Evolutionary conservation across 805 yeast genomes (phyloP), one percentile per base, ranked within the genome.

Genomic region (Lipomyces yamanashiensis): DNA sequence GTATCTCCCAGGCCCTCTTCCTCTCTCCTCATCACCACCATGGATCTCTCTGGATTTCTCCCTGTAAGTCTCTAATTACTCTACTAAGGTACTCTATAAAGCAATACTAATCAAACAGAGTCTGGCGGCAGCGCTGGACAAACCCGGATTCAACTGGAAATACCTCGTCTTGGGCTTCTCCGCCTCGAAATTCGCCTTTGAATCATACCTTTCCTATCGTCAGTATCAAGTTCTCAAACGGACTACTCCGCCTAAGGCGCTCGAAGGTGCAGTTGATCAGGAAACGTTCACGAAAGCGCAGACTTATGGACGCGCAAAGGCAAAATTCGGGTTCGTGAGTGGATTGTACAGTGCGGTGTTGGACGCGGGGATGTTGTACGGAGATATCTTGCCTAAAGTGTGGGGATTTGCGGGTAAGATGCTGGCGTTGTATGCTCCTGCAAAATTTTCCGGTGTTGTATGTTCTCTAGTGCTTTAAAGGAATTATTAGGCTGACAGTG

Each of bases 131-230:
- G 48, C 59, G n/a, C 64, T 70, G 23, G 96, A 91, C 73, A 79
- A 77, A 54, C 87, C 95, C 2, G 80, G 81, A 15, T 83, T 90
- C 71, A 83, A 91, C 66, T 95, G 97, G 97, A 91, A 90, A 73
- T 71, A 81, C 12, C 79, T 92, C 50, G 84, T 93, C 53, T 74
- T 89, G 51, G 89, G 92, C 1, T 85, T 91, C 72, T 82, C 96
- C 3, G 79, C 87, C 15, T 89, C 89, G 39, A 89, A 91, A 73
- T 91, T 83, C 72, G 76, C 81, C 2, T 92, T 92, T 74, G 95
- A 90, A 70, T 81, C 88, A 3, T 87, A 87, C 73, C 79, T 95
- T 58, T 83, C 86, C 53, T 83, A 81, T 68, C 87, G 98, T 71
- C 98, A 95, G 75, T 89, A 88, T 74, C 81, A 80, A 69, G 87